Evolutionary conservation across 768 basidiomycete genomes (phyloP).

Genomic region (Mycena belliarum): DNA sequence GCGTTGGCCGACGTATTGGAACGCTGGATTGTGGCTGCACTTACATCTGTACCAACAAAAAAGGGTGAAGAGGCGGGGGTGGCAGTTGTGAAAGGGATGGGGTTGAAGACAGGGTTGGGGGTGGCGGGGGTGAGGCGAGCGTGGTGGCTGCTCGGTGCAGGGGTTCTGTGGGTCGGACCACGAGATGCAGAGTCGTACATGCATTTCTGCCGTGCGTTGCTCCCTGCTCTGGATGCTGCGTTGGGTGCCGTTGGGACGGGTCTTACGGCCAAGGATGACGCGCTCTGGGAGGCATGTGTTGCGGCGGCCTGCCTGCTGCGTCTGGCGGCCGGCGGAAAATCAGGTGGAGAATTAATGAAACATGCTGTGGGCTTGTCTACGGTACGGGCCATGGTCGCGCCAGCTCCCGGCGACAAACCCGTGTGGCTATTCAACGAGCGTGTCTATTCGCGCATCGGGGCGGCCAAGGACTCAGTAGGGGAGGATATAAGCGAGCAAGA

Average conservation of each 20-base stretch:
- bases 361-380: conserved; percentile 1
- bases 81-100: conserved; percentile 20
- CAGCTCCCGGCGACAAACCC: conserved; percentile 16
- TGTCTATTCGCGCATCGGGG: conserved; percentile 18
- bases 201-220: conserved; percentile 11
- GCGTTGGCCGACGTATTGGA: conserved; percentile 9
- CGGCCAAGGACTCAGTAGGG: conserved; percentile 4
- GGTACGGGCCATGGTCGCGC: conserved; percentile 14
- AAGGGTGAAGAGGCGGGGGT: conserved; percentile 13
- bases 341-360: conserved; percentile 15
- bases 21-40: conserved; percentile 13
- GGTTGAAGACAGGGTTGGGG: conserved; percentile 9
- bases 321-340: conserved; percentile 9
- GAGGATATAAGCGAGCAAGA: conserved; percentile 6
- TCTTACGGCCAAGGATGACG: conserved; percentile 17
- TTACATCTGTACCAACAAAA: conserved; percentile 10
- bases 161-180: conserved; percentile 10
- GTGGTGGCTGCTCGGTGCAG: conserved; percentile 21
- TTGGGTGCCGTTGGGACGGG: conserved; percentile 17
- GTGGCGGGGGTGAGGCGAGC: conserved; percentile 7
- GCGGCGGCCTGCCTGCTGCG: conserved; percentile 18
- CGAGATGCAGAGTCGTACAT: conserved; percentile 1
- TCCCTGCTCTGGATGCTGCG: conserved; percentile 13
- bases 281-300: conserved; percentile 19
- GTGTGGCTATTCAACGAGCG: conserved; percentile 21